These are phyloP conservation scores for Protea cynaroides DNA, from an alignment of 164 flowering plant genomes.

Conservation along the genomic window DNA sequence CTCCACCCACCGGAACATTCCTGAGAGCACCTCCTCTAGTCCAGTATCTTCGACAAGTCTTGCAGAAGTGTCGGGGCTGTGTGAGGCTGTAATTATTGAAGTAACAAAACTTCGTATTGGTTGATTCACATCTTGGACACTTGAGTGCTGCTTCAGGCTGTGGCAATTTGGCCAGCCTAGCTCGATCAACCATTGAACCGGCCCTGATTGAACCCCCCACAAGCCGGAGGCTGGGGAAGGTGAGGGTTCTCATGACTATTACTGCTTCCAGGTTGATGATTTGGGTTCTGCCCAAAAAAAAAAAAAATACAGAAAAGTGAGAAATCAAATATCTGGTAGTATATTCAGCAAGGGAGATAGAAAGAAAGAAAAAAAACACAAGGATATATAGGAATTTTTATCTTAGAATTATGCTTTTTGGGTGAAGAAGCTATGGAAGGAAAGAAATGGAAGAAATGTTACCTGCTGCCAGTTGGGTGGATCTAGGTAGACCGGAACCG, in stretches of 20 bases:
- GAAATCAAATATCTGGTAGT: slow-evolving; percentile 30
- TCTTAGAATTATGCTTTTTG: slow-evolving; percentile 32
- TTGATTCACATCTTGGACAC: slow-evolving; percentile 60
- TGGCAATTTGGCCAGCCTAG: slow-evolving; percentile 54
- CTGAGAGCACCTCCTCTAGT: slow-evolving; percentile 64
- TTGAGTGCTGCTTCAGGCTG: slow-evolving; percentile 53
- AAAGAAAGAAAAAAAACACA: slow-evolving; percentile 6
- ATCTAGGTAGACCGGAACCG: slow-evolving; percentile 71
- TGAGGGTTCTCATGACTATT: slow-evolving; percentile 19
- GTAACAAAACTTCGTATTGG: slow-evolving; percentile 57
- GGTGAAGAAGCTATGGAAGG: slow-evolving; percentile 22
- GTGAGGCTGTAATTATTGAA: slow-evolving; percentile 56
- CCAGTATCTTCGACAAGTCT: slow-evolving; percentile 63
- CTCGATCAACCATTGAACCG: slow-evolving; percentile 62
- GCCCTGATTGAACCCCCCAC: slow-evolving; percentile 45
- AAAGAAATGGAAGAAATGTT: slow-evolving; percentile 12
- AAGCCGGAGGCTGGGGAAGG: slow-evolving; percentile 27
- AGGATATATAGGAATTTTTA: slow-evolving; percentile 33
- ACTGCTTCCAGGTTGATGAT: slow-evolving; percentile 27
- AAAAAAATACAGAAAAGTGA: slow-evolving; percentile 9
- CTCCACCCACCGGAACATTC: slow-evolving; percentile 65
- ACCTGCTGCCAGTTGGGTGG: slow-evolving; percentile 85
- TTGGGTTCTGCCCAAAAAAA: slow-evolving; percentile 49
- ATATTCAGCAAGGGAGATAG: slow-evolving; percentile 44
- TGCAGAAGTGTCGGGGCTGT: slow-evolving; percentile 71